Base-by-base conservation (phyloP, 768 basidiomycete genomes). In the Termitomyces sp. region DNA sequence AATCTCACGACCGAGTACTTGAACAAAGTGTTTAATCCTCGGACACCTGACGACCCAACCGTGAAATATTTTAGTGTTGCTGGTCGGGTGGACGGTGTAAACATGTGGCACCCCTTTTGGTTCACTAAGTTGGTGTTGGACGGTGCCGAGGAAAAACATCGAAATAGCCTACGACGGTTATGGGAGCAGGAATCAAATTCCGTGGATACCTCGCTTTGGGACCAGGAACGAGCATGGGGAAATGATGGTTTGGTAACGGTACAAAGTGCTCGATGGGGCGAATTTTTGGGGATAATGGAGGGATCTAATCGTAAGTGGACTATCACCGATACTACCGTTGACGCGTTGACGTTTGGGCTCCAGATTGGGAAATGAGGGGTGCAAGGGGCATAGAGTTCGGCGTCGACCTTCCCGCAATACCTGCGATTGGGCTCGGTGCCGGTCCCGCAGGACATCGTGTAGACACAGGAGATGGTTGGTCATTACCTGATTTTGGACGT, bases 21-120 rank as follows among this genome's bases (percentile, higher is more conserved):
- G 36, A 86, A 84, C 56, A 74, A 83, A 36, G 74, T 83, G 0
- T 96, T 96, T 78, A 98, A 89, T 76, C 96, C 85, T 2, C 70
- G 73, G 23, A 92, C 88, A 0, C 94, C 93, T 0, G 75, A 95
- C 61, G 82, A 86, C 59, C 84, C 88, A 1, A 73, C 75, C 38
- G 93, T 98, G 53, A 91, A 89, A 64, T 99, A 99, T 74, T 97
- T 87, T 68, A 92, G 89, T 60, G 85, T 98, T 36, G 91, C 93
- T 0, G 91, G 90, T 0, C 83, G 94, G n/a, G 75, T 84, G 51
- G 72, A 76, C 16, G 70, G 74, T 42, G 77, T 88, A 59, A 83
- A 69, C 68, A 77, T 95, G 31, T 92, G 89, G 86, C 97, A 98
- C 68, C 97, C 97, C 0, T 84, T 99, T 50, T 99, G 96, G 94